phyloP scores from a whole-genome alignment of 768 basidiomycete species.

The Lactarius pseudohatsudake region DNA sequence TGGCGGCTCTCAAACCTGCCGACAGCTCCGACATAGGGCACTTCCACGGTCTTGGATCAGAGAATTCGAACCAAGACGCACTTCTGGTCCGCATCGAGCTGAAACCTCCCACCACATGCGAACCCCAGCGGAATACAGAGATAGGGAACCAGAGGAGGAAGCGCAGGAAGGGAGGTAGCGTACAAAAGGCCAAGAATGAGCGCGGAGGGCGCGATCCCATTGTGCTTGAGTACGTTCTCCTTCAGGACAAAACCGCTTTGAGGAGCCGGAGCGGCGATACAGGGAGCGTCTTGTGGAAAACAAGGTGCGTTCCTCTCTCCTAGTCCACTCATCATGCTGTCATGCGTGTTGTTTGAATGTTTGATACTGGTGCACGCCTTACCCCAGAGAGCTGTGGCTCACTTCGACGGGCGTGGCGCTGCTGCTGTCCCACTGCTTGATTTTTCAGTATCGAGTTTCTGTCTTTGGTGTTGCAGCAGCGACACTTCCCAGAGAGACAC shows the following conservation, averaged over 20 bases:
- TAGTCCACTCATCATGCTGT: neutral
- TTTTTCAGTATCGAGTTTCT: slow-evolving; percentile 65
- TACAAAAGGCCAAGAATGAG: neutral
- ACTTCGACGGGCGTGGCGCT: no score
- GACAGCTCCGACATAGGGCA: slow-evolving; percentile 29
- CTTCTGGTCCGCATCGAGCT: slow-evolving; percentile 59
- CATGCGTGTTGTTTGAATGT: neutral
- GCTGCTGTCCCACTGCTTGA: neutral
- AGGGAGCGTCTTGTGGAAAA: slow-evolving; percentile 82
- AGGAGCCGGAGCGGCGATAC: slow-evolving; percentile 77
- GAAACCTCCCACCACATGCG: slow-evolving; percentile 21
- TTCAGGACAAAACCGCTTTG: slow-evolving; percentile 75
- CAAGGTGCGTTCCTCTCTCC: slow-evolving; percentile 50
- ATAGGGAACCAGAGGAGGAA: slow-evolving; percentile 23
- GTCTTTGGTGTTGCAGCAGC: slow-evolving; percentile 56
- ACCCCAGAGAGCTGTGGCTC: no score
- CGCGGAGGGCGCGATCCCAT: slow-evolving; percentile 31
- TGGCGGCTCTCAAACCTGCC: slow-evolving; percentile 40
- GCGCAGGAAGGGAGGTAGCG: neutral
- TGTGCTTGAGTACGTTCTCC: slow-evolving; percentile 48
- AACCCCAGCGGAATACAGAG: no score
- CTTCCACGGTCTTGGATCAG: slow-evolving; percentile 61
- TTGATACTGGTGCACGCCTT: no score
- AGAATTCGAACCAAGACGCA: slow-evolving; percentile 62
- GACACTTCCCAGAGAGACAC: slow-evolving; percentile 39